phyloP scores from a whole-genome alignment of 2,329 filamentous ascomycete species.

The Zasmidium angulare region DNA sequence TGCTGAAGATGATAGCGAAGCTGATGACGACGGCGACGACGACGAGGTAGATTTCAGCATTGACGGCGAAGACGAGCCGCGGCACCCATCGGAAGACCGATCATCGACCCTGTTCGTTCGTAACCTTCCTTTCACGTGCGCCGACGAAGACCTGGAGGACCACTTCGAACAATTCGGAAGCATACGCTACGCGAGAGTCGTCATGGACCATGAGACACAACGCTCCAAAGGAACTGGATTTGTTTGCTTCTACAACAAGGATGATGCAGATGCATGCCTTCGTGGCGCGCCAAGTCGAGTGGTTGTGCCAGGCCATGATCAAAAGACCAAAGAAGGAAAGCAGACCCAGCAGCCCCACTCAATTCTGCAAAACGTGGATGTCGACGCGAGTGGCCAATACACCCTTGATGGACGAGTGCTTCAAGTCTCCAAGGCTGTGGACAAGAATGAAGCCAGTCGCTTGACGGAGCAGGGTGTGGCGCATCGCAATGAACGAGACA shows the following conservation, averaged over 20 bases:
- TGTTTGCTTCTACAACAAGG: constrained; percentile 80
- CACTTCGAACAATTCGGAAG: constrained; percentile 87
- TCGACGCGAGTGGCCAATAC: constrained; percentile 80
- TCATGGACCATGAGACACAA: constrained; percentile 81
- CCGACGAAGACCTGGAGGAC: constrained; percentile 76
- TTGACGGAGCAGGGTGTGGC: constrained; percentile 68
- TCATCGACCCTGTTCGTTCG: constrained; percentile 84
- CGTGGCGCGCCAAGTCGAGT: constrained; percentile 66
- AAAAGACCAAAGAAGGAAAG: constrained; percentile 26
- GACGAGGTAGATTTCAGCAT: constrained; percentile 45
- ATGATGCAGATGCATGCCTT: constrained; percentile 75
- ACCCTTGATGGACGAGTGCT: constrained; percentile 87
- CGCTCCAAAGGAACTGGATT: constrained; percentile 90
- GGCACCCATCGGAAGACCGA: constrained; percentile 58
- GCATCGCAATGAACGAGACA: constrained; percentile 66
- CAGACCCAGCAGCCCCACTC: constrained; percentile 64
- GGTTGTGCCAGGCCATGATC: constrained; percentile 31
- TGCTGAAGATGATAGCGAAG: constrained; percentile 42
- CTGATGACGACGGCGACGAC: constrained; percentile 44
- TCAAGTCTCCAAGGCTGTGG: constrained; percentile 80
- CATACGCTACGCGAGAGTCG: constrained; percentile 87
- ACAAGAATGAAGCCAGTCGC: constrained; percentile 73
- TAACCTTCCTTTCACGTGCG: constrained; percentile 86
- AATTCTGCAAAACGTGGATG: constrained; percentile 80
- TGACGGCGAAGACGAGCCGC: constrained; percentile 41